These are phyloP conservation scores for Pythium sukuiense DNA, from an alignment of 352 stramenopile genomes.

Conservation along the genomic window DNA sequence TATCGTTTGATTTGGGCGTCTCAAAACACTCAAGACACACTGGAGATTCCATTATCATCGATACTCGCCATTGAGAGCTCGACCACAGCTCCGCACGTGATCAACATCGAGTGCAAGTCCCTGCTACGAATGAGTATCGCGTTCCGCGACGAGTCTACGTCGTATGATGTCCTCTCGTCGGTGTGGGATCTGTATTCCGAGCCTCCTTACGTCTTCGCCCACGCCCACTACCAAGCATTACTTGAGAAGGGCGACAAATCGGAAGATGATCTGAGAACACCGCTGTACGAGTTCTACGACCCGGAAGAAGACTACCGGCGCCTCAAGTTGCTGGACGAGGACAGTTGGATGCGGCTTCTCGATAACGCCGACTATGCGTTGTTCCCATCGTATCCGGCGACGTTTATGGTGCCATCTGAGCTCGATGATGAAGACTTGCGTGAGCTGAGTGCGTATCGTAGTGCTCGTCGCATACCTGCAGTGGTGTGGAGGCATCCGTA, in stretches of 20 bases:
- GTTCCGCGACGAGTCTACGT: constrained; percentile 81
- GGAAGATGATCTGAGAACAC: constrained; percentile 40
- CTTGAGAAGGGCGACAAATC: constrained; percentile 40
- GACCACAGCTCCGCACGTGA: constrained; percentile 77
- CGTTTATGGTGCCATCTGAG: constrained; percentile 91
- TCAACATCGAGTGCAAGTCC: constrained; percentile 85
- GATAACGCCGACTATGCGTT: constrained; percentile 88
- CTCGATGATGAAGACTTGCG: constrained; percentile 91
- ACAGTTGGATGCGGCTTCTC: constrained; percentile 81
- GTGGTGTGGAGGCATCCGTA: constrained; percentile 93
- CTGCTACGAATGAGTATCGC: constrained; percentile 76
- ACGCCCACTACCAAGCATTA: constrained; percentile 72
- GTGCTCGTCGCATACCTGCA: constrained; percentile 91
- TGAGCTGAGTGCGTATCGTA: constrained; percentile 91
- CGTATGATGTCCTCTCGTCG: constrained; percentile 70
- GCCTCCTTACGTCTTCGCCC: constrained; percentile 72
- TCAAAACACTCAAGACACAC: constrained; percentile 69
- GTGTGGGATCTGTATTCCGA: constrained; percentile 73
- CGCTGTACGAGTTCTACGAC: constrained; percentile 61
- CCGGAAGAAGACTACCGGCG: constrained; percentile 79
- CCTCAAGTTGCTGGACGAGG: constrained; percentile 75
- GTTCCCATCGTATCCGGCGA: constrained; percentile 93
- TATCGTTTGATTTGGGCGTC: constrained; percentile 88
- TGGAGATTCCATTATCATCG: constrained; percentile 81
- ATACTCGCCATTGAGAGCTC: constrained; percentile 81